Conservation (phyloP, 2,329 filamentous ascomycete genomes). For the Thielaviopsis punctulata region DNA sequence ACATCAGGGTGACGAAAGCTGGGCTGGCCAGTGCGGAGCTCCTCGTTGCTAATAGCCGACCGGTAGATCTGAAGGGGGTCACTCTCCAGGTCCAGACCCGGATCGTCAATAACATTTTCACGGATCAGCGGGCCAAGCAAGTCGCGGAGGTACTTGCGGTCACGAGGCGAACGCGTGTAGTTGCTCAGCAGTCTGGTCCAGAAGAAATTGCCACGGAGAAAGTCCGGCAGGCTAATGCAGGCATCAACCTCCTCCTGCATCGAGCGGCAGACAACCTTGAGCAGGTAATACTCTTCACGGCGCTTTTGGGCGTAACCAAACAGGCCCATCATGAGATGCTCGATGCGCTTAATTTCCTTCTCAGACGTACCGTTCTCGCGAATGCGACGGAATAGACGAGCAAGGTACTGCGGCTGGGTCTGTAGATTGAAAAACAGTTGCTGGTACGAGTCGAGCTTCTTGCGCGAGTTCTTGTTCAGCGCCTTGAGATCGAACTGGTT, state of each 20-base stretch:
- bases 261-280: constrained; percentile 72
- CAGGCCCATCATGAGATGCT: constrained; percentile 86
- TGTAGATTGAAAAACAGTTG: constrained; percentile 95
- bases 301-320: constrained; percentile 97
- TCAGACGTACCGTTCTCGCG: constrained; percentile 73
- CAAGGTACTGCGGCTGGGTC: constrained; percentile 88
- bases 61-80: constrained; percentile 96
- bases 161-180: constrained; percentile 79
- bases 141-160: constrained; percentile 82
- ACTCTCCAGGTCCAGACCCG: constrained; percentile 80
- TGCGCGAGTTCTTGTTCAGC: constrained; percentile 86
- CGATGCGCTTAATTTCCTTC: constrained; percentile 82
- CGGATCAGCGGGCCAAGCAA: constrained; percentile 71
- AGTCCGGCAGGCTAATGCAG: constrained; percentile 61
- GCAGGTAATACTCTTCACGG: constrained; percentile 86
- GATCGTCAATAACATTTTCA: constrained; percentile 85
- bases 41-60: constrained; percentile 91
- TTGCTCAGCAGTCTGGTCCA: constrained; percentile 75
- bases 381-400: constrained; percentile 68
- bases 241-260: constrained; percentile 73
- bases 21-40: constrained; percentile 73
- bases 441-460: constrained; percentile 92
- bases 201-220: constrained; percentile 78
- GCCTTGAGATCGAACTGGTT: constrained; percentile 96
- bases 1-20: constrained; percentile 72